A percentile compares a stretch with the other conserved stretches of the same genome.
phyloP scores from a whole-genome alignment of 2,329 filamentous ascomycete genomes.

The Sporothrix humicola region DNA sequence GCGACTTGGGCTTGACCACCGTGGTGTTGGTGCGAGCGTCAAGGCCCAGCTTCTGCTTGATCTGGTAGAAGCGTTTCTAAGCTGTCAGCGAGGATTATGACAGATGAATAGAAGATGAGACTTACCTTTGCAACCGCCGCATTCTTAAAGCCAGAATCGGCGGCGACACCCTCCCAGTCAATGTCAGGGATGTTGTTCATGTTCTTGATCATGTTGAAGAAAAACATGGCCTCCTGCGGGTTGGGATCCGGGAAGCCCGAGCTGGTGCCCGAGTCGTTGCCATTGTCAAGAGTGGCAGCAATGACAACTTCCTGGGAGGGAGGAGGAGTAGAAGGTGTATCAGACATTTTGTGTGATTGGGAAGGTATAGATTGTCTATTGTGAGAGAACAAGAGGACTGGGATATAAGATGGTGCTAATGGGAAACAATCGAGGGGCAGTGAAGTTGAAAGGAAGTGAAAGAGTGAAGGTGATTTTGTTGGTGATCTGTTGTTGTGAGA shows the following conservation, averaged over 20 bases:
- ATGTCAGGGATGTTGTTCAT: constrained; percentile 52
- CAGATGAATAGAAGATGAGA: background rate
- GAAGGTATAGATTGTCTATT: background rate
- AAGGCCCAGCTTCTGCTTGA: constrained; percentile 55
- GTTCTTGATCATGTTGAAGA: constrained; percentile 53
- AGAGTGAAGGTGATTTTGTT: no score
- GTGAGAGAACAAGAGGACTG: no score
- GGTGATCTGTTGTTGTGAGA: no score
- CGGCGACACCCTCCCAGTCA: constrained; percentile 56
- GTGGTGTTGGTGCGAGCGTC: constrained; percentile 35
- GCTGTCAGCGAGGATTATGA: background rate
- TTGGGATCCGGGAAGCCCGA: constrained; percentile 45
- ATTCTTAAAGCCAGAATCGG: constrained; percentile 52
- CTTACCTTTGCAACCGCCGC: constrained; percentile 53
- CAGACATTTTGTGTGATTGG: background rate
- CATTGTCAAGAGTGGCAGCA: background rate
- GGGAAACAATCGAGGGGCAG: background rate
- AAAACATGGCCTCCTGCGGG: constrained; percentile 51
- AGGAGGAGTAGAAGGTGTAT: background rate
- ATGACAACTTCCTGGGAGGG: background rate
- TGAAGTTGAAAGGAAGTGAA: background rate
- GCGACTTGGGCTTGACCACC: constrained; percentile 19
- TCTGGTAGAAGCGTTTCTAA: constrained; percentile 54
- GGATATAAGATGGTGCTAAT: no score
- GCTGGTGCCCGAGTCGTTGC: background rate